A percentile compares a stretch with the other conserved stretches of the same genome.
Conservation (phyloP, 2,329 filamentous ascomycete genomes). For the Aureobasidium melanogenum region DNA sequence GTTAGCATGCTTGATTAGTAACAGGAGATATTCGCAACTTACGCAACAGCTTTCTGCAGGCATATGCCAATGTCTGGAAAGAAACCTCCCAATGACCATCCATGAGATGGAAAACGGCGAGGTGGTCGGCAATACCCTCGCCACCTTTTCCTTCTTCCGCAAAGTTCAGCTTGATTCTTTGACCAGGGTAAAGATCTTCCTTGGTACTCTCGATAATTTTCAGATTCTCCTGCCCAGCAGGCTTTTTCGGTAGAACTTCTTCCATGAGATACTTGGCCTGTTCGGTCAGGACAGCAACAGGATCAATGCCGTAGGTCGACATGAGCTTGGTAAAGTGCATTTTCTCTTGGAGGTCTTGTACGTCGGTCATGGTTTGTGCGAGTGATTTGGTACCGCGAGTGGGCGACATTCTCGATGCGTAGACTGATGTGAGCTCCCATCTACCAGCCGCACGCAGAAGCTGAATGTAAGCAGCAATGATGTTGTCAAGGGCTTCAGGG, state of each 20-base stretch:
- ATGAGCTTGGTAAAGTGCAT: constrained; percentile 64
- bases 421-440: constrained; percentile 73
- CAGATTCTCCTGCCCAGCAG: constrained; percentile 16
- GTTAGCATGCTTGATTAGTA: constrained; percentile 15
- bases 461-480: constrained; percentile 74
- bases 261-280: constrained; percentile 41
- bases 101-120: constrained; percentile 78
- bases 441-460: constrained; percentile 64
- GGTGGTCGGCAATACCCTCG: constrained; percentile 66
- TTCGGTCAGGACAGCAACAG: constrained; percentile 61
- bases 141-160: constrained; percentile 52
- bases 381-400: constrained; percentile 61
- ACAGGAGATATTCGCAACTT: constrained; percentile 34
- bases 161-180: constrained; percentile 61
- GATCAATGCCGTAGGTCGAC: constrained; percentile 62
- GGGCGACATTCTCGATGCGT: constrained; percentile 67
- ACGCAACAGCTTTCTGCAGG: constrained; percentile 82
- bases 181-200: constrained; percentile 43
- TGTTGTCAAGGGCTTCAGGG: constrained; percentile 43
- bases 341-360: constrained; percentile 58
- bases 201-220: constrained; percentile 45
- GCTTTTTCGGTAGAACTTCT: constrained; percentile 13
- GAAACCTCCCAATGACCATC: constrained; percentile 63
- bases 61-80: constrained; percentile 57
- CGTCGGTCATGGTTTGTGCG: constrained; percentile 65